phyloP scores from a whole-genome alignment of 768 basidiomycete genomes.

The Coprinopsis cinerea region DNA sequence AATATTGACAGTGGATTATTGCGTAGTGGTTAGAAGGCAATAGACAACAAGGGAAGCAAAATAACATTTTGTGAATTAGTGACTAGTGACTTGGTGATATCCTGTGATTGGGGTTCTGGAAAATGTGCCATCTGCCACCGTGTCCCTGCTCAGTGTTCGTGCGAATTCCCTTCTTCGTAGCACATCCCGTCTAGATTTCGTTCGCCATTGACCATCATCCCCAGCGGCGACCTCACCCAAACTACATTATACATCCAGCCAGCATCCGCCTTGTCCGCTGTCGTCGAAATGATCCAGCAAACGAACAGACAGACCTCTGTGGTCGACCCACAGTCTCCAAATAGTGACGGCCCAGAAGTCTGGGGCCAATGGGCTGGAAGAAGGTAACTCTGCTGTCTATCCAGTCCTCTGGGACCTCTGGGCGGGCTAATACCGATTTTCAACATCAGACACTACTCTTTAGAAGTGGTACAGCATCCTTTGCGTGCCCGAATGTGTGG shows the following conservation, averaged over 20 bases:
- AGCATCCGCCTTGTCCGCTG: constrained; percentile 9
- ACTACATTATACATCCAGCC: background rate
- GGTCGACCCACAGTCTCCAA: constrained; percentile 24
- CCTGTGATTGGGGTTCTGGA: background rate
- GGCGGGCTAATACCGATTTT: constrained; percentile 8
- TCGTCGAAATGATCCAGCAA: constrained; percentile 59
- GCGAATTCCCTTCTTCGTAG: background rate
- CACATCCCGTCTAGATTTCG: background rate
- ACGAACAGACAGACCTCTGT: constrained; percentile 39
- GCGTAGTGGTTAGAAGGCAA: too few relatives aligned
- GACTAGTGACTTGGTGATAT: too few relatives aligned
- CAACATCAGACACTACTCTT: constrained; percentile 68
- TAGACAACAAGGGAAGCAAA: too few relatives aligned
- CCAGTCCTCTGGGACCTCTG: constrained; percentile 7
- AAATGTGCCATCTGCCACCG: too few relatives aligned
- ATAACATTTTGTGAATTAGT: too few relatives aligned
- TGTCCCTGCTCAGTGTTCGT: background rate
- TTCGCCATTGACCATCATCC: background rate
- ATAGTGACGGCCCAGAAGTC: constrained; percentile 41
- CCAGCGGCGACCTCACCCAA: background rate
- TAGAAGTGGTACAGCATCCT: constrained; percentile 85
- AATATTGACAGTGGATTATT: too few relatives aligned
- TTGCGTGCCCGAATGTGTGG: constrained; percentile 92
- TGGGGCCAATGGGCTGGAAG: constrained; percentile 70
- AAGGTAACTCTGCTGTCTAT: too few relatives aligned